phyloP scores from a whole-genome alignment of 345 rosid species.

The Citrus trifoliata region DNA sequence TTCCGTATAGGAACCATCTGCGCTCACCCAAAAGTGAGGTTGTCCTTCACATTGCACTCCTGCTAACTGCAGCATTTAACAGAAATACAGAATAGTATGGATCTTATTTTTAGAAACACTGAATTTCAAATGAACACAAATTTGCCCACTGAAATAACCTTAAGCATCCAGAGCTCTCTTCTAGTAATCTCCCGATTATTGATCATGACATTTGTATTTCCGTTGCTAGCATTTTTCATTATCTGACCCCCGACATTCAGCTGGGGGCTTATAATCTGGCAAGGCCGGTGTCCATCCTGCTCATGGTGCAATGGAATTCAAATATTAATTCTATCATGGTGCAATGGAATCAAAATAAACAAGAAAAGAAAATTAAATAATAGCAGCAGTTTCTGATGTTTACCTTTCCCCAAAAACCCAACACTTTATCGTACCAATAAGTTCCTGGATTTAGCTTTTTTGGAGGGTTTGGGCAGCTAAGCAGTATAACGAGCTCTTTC shows the following conservation, averaged over 20 bases:
- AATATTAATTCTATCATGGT: slow-evolving; percentile 16
- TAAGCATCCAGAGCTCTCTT: slow-evolving; percentile 57
- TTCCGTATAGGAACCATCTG: slow-evolving; percentile 67
- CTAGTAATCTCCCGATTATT: slow-evolving; percentile 70
- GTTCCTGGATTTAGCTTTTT: slow-evolving; percentile 63
- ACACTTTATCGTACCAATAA: slow-evolving; percentile 85
- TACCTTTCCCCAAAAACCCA: slow-evolving; percentile 98
- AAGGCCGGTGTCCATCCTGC: slow-evolving; percentile 79
- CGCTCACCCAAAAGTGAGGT: slow-evolving; percentile 61
- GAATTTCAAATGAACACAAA: slow-evolving; percentile 6
- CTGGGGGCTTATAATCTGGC: slow-evolving; percentile 62
- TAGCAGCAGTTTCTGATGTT: slow-evolving; percentile 10
- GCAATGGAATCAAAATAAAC: neutral
- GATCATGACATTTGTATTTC: slow-evolving; percentile 54
- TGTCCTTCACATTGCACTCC: slow-evolving; percentile 73
- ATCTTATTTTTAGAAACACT: neutral
- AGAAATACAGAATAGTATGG: neutral
- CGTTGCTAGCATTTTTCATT: slow-evolving; percentile 55
- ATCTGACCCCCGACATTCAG: slow-evolving; percentile 53
- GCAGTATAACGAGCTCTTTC: slow-evolving; percentile 49
- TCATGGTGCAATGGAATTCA: slow-evolving; percentile 6
- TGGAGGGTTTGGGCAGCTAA: slow-evolving; percentile 64
- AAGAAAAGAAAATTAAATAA: neutral
- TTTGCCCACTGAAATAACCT: slow-evolving; percentile 41
- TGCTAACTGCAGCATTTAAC: slow-evolving; percentile 41